These are phyloP conservation scores for Tuber magnatum DNA, from an alignment of 495 filamentous ascomycete genomes.

Conservation along the genomic window DNA sequence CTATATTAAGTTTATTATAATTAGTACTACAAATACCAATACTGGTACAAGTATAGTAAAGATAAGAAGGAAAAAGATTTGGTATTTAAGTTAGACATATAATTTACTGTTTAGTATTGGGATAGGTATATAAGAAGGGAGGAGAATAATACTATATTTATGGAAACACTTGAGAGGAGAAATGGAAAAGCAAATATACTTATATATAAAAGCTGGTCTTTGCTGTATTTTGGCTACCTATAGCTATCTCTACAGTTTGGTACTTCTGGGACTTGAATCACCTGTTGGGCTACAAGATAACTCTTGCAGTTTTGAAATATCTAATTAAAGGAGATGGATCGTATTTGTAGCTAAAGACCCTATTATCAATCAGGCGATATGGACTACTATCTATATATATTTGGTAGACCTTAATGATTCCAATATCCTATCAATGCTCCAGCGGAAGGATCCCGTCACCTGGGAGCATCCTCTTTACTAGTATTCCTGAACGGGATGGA, in stretches of 20 bases:
- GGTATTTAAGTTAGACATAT: conserved; percentile 58
- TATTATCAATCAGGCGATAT: conserved; percentile 62
- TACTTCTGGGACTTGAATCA: conserved; percentile 46
- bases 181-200: conserved; percentile 15
- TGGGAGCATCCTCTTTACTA: conserved; percentile 68
- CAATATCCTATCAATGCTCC: conserved; percentile 45
- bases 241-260: background rate
- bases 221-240: conserved; percentile 39
- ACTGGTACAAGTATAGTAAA: conserved; percentile 58
- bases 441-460: conserved; percentile 46
- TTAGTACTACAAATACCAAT: conserved; percentile 54
- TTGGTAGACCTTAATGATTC: conserved; percentile 49
- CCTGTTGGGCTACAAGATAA: conserved; percentile 55
- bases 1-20: conserved; percentile 61
- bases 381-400: conserved; percentile 74
- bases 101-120: conserved; percentile 65
- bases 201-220: background rate
- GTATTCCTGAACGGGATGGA: conserved; percentile 56
- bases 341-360: conserved; percentile 83
- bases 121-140: conserved; percentile 57
- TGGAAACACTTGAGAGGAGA: conserved; percentile 52
- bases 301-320: conserved; percentile 52
- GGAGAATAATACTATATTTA: conserved; percentile 63
- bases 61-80: conserved; percentile 49
- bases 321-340: conserved; percentile 47